Evolutionary conservation across 75 land plant species (phyloP).

Genomic region (Azolla pinnata): DNA sequence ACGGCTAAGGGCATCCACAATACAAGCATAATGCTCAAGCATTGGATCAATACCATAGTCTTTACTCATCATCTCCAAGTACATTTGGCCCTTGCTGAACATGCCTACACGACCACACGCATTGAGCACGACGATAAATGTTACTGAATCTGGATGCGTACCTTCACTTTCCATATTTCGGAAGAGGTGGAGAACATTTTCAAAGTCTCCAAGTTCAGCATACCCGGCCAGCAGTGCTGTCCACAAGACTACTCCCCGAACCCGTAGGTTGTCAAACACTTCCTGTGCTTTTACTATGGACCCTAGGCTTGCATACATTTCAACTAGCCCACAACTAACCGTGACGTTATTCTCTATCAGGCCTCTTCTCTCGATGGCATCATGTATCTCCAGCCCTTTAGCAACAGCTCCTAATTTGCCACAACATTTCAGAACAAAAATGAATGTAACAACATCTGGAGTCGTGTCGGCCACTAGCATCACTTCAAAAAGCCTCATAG

Average conservation of each 20-base stretch:
- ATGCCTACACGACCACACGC: slow-evolving; percentile 7
- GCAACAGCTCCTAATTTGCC: slow-evolving; percentile 31
- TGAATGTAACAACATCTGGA: slow-evolving; percentile 47
- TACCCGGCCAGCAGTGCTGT: slow-evolving; percentile 53
- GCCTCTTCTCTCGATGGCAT: slow-evolving; percentile 17
- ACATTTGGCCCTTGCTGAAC: slow-evolving; percentile 3
- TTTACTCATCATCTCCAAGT: neutral
- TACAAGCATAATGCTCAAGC: slow-evolving; percentile 3
- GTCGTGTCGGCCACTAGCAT: slow-evolving; percentile 30
- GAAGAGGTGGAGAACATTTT: neutral
- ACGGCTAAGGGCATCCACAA: slow-evolving; percentile 3
- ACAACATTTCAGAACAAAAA: slow-evolving; percentile 37
- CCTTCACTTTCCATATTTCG: neutral
- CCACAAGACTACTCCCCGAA: slow-evolving; percentile 45
- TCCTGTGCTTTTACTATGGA: slow-evolving; percentile 27
- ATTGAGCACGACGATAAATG: slow-evolving; percentile 1
- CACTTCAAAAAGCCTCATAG: slow-evolving; percentile 21
- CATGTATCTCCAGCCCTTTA: slow-evolving; percentile 33
- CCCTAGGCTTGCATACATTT: slow-evolving; percentile 62
- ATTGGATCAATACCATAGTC: neutral
- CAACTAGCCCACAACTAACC: slow-evolving; percentile 41
- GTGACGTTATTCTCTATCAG: slow-evolving; percentile 22
- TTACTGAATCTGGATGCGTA: neutral
- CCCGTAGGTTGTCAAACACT: slow-evolving; percentile 39
- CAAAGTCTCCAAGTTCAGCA: slow-evolving; percentile 20